Evolutionary conservation across 177 flowering plant species (phyloP).

Genomic region (Vitis hybrid): DNA sequence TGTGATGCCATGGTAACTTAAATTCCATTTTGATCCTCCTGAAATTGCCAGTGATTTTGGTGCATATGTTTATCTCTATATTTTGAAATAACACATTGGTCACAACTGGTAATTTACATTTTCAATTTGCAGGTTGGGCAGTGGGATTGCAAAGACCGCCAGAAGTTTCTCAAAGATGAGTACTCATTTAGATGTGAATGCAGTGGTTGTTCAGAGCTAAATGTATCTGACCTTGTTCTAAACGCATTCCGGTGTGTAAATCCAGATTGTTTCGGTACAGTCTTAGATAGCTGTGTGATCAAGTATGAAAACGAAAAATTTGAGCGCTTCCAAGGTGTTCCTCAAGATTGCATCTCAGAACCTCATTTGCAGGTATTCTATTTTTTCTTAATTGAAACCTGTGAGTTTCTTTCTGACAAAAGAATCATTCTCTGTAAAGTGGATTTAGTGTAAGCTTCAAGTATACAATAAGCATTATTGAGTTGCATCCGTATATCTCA

Average conservation of each 20-base stretch:
- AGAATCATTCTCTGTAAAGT: not conserved
- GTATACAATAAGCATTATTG: not conserved
- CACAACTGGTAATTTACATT: not conserved
- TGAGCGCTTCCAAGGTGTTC: conserved; percentile 16
- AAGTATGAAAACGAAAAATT: conserved; percentile 35
- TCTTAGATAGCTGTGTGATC: conserved; percentile 33
- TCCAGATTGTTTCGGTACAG: conserved; percentile 62
- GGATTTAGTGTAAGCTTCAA: not conserved
- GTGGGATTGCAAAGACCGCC: conserved; percentile 59
- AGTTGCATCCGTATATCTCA: not conserved
- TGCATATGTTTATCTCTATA: not conserved
- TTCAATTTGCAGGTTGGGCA: conserved; percentile 69
- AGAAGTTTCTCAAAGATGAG: conserved; percentile 50
- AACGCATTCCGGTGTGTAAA: conserved; percentile 61
- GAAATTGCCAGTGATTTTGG: not conserved
- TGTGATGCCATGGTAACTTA: not conserved
- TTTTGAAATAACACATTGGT: not conserved
- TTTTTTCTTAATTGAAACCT: not conserved
- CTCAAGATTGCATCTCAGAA: conserved; percentile 19
- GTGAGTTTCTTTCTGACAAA: not conserved
- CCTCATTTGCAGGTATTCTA: conserved; percentile 40
- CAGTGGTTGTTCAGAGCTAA: conserved; percentile 59
- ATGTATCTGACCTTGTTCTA: conserved; percentile 69
- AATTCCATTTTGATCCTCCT: not conserved
- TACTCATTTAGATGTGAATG: conserved; percentile 78